Base-by-base conservation (phyloP, 371 early-diverging fungal species). In the Mortierella sp. region DNA sequence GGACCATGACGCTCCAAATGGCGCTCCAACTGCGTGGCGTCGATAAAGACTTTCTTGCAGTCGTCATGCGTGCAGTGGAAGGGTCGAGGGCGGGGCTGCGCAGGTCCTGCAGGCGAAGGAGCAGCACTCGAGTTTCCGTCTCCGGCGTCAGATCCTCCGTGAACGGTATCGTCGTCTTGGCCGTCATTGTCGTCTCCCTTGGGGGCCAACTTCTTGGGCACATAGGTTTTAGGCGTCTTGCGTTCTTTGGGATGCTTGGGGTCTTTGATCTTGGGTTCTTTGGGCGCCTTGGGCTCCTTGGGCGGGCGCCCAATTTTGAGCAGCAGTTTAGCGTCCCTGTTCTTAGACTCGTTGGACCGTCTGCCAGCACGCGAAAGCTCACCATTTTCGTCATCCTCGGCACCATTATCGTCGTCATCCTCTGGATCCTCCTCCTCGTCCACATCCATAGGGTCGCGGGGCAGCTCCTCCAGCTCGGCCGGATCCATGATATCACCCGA, bases 21-120 rank as follows among this genome's bases (percentile, higher is more conserved):
- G n/a, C 85, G 85, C 38, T 81, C 81, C 42, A 85, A 55, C 45
- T 85, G 85, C 38, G 75, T 75, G 16, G 76, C 77, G 26, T 85
- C 85, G 58, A 85, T 85, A 72, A 85, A 85, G 26, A 85, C 85
- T 70, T 85, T 85, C 54, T 85, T 85, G 70, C 85, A 85, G 75
- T 85, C 85, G 63, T 85, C 85, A 14, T 81, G 76, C 0, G 85
- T 85, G 47, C 85, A 85, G 47, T 76, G 85, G 60, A 85, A 85
- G 19, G 85, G 85, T 16, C 85, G 68, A 28, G 85, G 85, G 16
- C 76, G 75, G 16, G 81, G 77, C 7, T 77, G 77, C 6, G 75
- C 31, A 26, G 74, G 63, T 4, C 54, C 54, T 10, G 74, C n/a
- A 44, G 72, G 24, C 45, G 65, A 65, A 5, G 38, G 42, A 16